These are phyloP conservation scores for Echites panduratus DNA, from an alignment of 257 asterid species.

Conservation along the genomic window DNA sequence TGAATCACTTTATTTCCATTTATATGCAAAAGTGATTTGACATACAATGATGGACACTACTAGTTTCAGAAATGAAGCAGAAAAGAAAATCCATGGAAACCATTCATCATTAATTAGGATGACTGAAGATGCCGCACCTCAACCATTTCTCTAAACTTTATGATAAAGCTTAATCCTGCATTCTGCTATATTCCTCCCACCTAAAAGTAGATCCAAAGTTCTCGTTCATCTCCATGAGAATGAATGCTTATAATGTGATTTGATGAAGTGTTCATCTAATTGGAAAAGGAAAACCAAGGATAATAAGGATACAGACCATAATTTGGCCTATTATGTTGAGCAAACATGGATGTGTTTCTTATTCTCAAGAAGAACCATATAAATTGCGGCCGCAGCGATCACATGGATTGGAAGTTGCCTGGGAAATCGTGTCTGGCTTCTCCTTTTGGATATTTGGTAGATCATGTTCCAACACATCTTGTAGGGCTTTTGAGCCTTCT, in stretches of 20 bases:
- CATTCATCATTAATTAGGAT: neutral
- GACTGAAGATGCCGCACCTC: neutral
- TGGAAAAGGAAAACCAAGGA: neutral
- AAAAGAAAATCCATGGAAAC: neutral
- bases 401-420: conserved; percentile 36
- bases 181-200: neutral
- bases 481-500: conserved; percentile 71
- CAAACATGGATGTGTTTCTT: neutral
- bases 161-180: neutral
- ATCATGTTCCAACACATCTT: conserved; percentile 65
- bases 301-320: neutral
- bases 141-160: neutral
- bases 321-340: neutral
- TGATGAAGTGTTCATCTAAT: neutral
- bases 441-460: conserved; percentile 58
- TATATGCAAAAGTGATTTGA: neutral
- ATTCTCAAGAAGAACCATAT: conserved; percentile 25
- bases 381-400: conserved; percentile 79
- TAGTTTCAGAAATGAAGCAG: neutral
- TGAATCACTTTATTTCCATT: neutral
- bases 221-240: neutral
- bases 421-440: conserved; percentile 36
- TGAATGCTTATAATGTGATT: neutral
- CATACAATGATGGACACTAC: neutral
- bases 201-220: neutral